These are phyloP conservation scores for Sphagnum magellanicum DNA, from an alignment of 228 moss, liverwort and hornwort genomes.

Conservation along the genomic window DNA sequence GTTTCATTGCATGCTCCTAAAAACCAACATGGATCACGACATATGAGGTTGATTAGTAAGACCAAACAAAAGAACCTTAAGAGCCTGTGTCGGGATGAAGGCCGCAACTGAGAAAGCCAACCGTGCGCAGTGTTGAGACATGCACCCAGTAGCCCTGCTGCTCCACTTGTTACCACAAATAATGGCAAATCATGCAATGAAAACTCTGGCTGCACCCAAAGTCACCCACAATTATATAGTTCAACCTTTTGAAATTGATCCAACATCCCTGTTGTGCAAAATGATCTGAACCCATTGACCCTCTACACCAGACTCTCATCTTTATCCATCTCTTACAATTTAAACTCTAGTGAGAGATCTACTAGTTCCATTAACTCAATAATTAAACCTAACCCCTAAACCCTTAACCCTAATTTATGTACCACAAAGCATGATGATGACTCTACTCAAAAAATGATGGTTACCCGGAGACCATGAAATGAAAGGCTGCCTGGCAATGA, in stretches of 20 bases:
- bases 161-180: constrained; percentile 71
- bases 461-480: constrained; percentile 66
- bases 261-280: too few relatives aligned
- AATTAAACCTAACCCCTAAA: too few relatives aligned
- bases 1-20: background rate
- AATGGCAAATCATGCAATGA: constrained; percentile 67
- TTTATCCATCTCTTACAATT: too few relatives aligned
- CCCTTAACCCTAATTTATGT: too few relatives aligned
- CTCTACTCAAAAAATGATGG: background rate
- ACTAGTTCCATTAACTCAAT: too few relatives aligned
- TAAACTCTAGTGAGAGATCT: too few relatives aligned
- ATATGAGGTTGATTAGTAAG: too few relatives aligned
- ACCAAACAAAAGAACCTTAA: constrained; percentile 13
- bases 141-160: constrained; percentile 66
- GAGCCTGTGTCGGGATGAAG: constrained; percentile 26
- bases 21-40: background rate
- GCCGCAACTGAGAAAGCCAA: constrained; percentile 50
- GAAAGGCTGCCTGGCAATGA: constrained; percentile 69
- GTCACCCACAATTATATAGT: background rate
- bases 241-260: too few relatives aligned
- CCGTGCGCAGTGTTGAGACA: constrained; percentile 59
- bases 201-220: constrained; percentile 58
- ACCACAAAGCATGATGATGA: too few relatives aligned
- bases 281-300: too few relatives aligned
- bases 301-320: too few relatives aligned